Evolutionary conservation across 805 yeast genomes (phyloP).

Genomic region (Starmera amethionina): DNA sequence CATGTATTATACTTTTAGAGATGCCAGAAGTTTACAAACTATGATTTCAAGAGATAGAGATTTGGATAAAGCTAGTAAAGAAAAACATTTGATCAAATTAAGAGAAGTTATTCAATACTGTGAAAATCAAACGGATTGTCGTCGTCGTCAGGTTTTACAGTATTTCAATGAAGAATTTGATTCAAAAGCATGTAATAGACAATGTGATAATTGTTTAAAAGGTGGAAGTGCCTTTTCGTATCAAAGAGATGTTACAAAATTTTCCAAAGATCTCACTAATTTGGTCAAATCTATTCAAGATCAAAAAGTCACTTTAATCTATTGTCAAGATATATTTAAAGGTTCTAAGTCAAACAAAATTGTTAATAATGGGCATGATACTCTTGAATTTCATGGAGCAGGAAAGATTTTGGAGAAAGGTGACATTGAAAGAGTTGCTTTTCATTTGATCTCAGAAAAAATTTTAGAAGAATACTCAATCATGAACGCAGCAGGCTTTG

Average conservation of each 20-base stretch:
- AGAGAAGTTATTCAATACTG: slow-evolving; percentile 85
- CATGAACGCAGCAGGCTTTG: slow-evolving; percentile 70
- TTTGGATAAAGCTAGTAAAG: slow-evolving; percentile 51
- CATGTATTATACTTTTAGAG: slow-evolving; percentile 71
- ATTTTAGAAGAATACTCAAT: slow-evolving; percentile 63
- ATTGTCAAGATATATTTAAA: slow-evolving; percentile 74
- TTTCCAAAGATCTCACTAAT: slow-evolving; percentile 48
- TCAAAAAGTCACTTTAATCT: slow-evolving; percentile 61
- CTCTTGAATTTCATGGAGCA: slow-evolving; percentile 52
- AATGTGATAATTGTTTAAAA: slow-evolving; percentile 78
- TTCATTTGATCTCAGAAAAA: slow-evolving; percentile 58
- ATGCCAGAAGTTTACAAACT: slow-evolving; percentile 65
- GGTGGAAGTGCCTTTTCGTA: slow-evolving; percentile 32
- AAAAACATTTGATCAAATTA: slow-evolving; percentile 67
- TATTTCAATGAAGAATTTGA: slow-evolving; percentile 84
- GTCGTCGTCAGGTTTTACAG: slow-evolving; percentile 80
- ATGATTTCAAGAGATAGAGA: slow-evolving; percentile 73
- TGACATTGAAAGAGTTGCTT: slow-evolving; percentile 75
- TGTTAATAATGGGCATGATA: slow-evolving; percentile 51
- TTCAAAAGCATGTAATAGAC: slow-evolving; percentile 48
- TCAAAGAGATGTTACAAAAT: slow-evolving; percentile 57
- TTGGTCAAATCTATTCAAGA: slow-evolving; percentile 48
- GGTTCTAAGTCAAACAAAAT: slow-evolving; percentile 64
- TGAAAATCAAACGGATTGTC: slow-evolving; percentile 83
- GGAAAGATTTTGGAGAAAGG: slow-evolving; percentile 58